Conservation (phyloP, 108 stramenopile genomes). For the Poteriospumella lacustris region DNA sequence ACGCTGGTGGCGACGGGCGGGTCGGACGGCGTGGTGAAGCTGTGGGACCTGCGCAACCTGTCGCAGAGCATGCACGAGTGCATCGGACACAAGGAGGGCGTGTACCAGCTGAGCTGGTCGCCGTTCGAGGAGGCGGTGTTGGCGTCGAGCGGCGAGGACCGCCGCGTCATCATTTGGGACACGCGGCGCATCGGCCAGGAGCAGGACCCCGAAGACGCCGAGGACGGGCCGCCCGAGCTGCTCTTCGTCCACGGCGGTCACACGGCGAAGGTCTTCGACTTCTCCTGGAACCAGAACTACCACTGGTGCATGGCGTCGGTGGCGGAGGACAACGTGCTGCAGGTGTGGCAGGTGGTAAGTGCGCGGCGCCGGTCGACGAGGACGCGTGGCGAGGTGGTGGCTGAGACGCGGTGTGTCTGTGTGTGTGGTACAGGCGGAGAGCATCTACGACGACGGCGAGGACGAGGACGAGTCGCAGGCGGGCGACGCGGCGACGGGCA, state of each 20-base stretch:
- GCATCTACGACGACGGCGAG: conserved; percentile 75
- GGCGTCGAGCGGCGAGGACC: conserved; percentile 79
- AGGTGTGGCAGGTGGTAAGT: conserved; percentile 83
- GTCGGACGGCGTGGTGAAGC: conserved; percentile 70
- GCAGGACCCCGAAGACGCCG: conserved; percentile 79
- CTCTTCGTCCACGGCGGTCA: conserved; percentile 97
- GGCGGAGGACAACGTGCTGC: conserved; percentile 91
- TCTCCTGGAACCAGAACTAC: conserved; percentile 80
- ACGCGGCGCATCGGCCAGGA: conserved; percentile 80
- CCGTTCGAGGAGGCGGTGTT: conserved; percentile 79
- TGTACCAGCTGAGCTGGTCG: conserved; percentile 80
- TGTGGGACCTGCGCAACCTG: conserved; percentile 96
- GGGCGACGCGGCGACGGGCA: no score
- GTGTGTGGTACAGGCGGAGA: conserved; percentile 57
- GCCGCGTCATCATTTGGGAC: conserved; percentile 90
- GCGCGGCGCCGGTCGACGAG: not conserved
- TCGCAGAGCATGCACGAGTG: conserved; percentile 64
- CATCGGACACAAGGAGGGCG: conserved; percentile 79
- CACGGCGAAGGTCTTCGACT: conserved; percentile 80
- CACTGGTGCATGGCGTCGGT: conserved; percentile 80
- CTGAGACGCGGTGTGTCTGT: not conserved
- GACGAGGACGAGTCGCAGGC: no score
- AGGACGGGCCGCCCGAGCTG: conserved; percentile 97
- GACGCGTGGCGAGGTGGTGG: not conserved
- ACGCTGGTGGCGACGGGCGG: conserved; percentile 77